phyloP scores from a whole-genome alignment of 306 rosid genomes.

The Glycyrrhiza uralensis region DNA sequence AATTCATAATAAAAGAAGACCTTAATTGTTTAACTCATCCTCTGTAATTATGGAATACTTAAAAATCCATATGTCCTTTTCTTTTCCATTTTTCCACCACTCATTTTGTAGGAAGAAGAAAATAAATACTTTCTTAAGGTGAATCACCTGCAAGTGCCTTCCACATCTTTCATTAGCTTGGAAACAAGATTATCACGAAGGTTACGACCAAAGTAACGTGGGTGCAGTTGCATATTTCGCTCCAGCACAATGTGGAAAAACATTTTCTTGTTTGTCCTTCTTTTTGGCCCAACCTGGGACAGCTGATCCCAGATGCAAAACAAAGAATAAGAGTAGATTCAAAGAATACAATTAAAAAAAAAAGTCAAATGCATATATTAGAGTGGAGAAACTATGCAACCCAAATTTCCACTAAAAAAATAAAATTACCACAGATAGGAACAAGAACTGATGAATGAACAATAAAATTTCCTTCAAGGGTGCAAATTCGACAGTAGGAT shows the following conservation, averaged over 20 bases:
- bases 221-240: constrained; percentile 95
- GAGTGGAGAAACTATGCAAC: background rate
- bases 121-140: background rate
- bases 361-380: background rate
- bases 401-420: background rate
- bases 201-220: constrained; percentile 90
- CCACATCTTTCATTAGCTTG: constrained; percentile 98
- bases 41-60: background rate
- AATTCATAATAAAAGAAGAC: background rate
- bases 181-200: constrained; percentile 81
- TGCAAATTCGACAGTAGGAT: background rate
- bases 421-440: background rate
- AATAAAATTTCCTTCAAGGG: background rate
- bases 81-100: background rate
- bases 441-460: background rate
- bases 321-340: background rate
- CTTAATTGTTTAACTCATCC: background rate
- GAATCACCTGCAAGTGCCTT: constrained; percentile 88
- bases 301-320: background rate
- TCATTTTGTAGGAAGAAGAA: background rate
- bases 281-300: background rate
- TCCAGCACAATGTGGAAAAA: constrained; percentile 93
- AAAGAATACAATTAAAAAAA: background rate
- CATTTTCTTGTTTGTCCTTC: constrained; percentile 36
- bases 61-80: background rate